Conservation (phyloP, 2,329 filamentous ascomycete species). For the Colletotrichum sp. region DNA sequence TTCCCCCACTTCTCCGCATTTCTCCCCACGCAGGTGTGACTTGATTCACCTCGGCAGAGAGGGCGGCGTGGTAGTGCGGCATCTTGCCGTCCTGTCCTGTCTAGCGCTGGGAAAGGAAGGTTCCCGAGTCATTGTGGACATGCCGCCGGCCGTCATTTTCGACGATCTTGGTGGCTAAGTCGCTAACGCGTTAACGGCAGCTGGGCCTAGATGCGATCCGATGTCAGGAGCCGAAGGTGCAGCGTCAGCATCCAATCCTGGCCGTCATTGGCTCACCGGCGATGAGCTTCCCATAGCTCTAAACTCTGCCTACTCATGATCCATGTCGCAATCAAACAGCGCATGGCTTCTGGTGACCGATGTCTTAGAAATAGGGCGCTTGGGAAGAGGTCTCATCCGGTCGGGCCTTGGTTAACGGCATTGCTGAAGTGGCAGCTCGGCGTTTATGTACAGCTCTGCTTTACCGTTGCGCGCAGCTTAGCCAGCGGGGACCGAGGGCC, state of each 20-base stretch:
- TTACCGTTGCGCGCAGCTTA: not conserved
- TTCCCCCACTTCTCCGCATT: slow-evolving; percentile 20
- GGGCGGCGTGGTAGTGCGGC: not conserved
- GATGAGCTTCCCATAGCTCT: not conserved
- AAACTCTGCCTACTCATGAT: slow-evolving; percentile 7
- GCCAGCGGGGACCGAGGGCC: not conserved
- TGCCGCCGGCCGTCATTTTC: not conserved
- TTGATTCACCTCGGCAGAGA: slow-evolving; percentile 11
- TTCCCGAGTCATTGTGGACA: not conserved
- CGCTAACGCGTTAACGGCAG: not conserved
- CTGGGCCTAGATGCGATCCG: not conserved
- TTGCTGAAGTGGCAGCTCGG: not conserved
- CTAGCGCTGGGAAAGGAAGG: not conserved
- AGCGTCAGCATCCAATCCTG: not conserved
- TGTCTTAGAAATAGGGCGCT: not conserved
- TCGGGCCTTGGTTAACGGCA: slow-evolving; percentile 3
- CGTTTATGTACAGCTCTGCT: not conserved
- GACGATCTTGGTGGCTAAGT: not conserved
- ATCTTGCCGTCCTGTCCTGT: not conserved
- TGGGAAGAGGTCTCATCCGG: not conserved
- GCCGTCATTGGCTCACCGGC: not conserved
- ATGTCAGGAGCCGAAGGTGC: slow-evolving; percentile 13
- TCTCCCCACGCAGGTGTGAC: slow-evolving; percentile 5
- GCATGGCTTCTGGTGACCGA: not conserved
- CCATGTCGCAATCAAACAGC: not conserved